Conservation (phyloP, 345 rosid species). For the Populus nigra region DNA sequence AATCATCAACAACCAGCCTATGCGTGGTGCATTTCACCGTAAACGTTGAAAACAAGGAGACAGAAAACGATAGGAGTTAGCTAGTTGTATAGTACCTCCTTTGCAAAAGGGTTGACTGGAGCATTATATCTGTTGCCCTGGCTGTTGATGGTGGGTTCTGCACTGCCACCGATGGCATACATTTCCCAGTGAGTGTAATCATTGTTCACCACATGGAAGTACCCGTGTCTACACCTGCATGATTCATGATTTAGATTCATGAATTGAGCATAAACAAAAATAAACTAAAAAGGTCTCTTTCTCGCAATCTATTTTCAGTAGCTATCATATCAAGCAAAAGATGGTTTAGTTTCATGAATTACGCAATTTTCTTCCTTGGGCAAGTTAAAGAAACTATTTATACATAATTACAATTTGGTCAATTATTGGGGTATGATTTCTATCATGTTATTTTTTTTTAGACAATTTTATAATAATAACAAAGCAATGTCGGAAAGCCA, state of each 20-base stretch:
- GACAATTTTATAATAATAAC: not conserved
- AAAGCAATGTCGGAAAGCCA: not conserved
- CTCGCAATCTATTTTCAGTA: not conserved
- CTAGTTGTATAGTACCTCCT: constrained; percentile 50
- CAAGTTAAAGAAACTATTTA: not conserved
- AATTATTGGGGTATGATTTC: not conserved
- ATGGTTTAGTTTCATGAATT: not conserved
- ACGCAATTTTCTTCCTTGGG: not conserved
- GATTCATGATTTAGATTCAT: constrained; percentile 3
- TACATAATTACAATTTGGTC: not conserved
- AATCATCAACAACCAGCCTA: not conserved
- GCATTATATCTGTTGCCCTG: constrained; percentile 93
- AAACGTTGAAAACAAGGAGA: constrained; percentile 9
- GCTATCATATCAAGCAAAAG: not conserved
- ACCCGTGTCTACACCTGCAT: constrained; percentile 90
- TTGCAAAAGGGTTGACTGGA: constrained; percentile 69
- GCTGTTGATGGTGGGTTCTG: constrained; percentile 86
- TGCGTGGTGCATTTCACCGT: not conserved
- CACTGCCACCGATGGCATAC: constrained; percentile 99
- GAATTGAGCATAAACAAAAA: constrained; percentile 1
- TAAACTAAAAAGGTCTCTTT: too few relatives aligned
- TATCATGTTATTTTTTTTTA: not conserved
- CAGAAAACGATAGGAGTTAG: not conserved
- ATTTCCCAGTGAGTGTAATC: constrained; percentile 98
- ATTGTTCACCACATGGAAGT: constrained; percentile 93